Conservation (phyloP, 140 eudicot genomes). For the Bidens hawaiensis region DNA sequence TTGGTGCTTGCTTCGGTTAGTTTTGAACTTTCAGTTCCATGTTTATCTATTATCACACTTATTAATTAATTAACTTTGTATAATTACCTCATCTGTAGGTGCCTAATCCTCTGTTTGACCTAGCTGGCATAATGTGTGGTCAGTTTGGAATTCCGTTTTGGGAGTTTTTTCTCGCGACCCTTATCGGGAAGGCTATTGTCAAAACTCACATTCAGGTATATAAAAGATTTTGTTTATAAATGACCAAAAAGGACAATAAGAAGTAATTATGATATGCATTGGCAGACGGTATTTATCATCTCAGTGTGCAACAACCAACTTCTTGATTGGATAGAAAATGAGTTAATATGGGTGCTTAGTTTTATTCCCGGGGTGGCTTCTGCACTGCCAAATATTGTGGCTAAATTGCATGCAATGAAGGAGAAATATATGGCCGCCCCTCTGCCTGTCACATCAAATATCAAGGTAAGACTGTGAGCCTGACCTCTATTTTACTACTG, state of each 20-base stretch:
- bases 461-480: constrained; percentile 38
- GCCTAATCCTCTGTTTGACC: constrained; percentile 84
- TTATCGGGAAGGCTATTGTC: constrained; percentile 67
- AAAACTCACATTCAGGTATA: constrained; percentile 78
- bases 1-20: constrained; percentile 95
- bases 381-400: constrained; percentile 51
- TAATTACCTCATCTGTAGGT: constrained; percentile 47
- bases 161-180: constrained; percentile 68
- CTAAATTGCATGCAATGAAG: constrained; percentile 67
- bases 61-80: not conserved
- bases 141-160: constrained; percentile 84
- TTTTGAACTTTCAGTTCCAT: constrained; percentile 5
- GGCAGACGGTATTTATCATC: constrained; percentile 60
- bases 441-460: constrained; percentile 43
- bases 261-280: constrained; percentile 19
- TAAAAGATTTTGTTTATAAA: too few species aligned
- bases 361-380: constrained; percentile 71
- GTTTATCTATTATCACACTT: not conserved
- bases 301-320: constrained; percentile 97
- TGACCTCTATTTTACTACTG: not conserved
- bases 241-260: too few species aligned
- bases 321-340: constrained; percentile 75
- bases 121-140: constrained; percentile 89
- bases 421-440: constrained; percentile 65
- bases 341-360: constrained; percentile 73